Evolutionary conservation across 2,329 filamentous ascomycete genomes (phyloP).

Genomic region (Moelleriella libera): DNA sequence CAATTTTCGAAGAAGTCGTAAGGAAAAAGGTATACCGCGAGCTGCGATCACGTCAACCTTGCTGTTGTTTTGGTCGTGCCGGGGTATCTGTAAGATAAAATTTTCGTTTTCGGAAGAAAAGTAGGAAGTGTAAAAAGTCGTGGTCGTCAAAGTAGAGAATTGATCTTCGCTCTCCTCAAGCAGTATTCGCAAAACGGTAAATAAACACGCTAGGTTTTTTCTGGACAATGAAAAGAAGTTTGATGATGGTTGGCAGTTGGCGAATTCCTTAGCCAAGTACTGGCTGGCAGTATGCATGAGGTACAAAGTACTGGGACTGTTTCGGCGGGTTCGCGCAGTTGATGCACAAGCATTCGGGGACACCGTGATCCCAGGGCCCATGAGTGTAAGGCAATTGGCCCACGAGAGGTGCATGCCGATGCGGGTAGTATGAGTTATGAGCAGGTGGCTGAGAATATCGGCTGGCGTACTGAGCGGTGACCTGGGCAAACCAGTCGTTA

Average conservation of each 20-base stretch:
- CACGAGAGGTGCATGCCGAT: constrained; percentile 25
- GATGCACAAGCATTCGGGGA: constrained; percentile 34
- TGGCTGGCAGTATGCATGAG: constrained; percentile 36
- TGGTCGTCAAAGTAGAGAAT: constrained; percentile 10
- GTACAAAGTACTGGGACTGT: constrained; percentile 31
- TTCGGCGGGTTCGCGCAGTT: constrained; percentile 32
- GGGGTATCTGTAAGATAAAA: constrained; percentile 23
- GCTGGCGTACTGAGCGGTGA: constrained; percentile 25
- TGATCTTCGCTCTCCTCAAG: constrained; percentile 6
- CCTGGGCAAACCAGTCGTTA: constrained; percentile 41
- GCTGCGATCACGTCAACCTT: constrained; percentile 8
- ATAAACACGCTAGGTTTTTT: neutral
- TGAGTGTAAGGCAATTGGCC: constrained; percentile 30
- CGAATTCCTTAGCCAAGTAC: constrained; percentile 27
- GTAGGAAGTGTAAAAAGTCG: constrained; percentile 14
- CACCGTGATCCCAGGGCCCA: constrained; percentile 35
- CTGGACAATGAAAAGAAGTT: neutral
- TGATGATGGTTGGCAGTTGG: too few relatives aligned
- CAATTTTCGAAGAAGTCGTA: too few relatives aligned
- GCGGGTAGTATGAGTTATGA: constrained; percentile 25
- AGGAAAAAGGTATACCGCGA: constrained; percentile 2
- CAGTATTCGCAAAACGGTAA: too few relatives aligned
- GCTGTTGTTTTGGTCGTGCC: constrained; percentile 20
- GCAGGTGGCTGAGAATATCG: constrained; percentile 28
- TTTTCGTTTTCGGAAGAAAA: constrained; percentile 15